phyloP scores from a whole-genome alignment of 306 rosid genomes.

The Acmispon strigosus region DNA sequence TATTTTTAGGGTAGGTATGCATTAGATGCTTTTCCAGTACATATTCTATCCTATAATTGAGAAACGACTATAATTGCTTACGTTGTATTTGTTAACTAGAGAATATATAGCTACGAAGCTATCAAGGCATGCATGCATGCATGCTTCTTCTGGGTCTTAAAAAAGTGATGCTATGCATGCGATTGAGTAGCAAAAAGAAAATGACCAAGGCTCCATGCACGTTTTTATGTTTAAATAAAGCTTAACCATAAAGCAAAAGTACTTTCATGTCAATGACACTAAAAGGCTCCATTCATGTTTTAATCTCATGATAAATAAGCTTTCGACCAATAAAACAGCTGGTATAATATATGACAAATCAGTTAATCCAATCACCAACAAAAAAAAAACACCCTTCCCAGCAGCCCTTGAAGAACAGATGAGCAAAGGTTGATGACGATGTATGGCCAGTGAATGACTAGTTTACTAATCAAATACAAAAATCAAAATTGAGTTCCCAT shows the following conservation, averaged over 20 bases:
- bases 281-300: no score
- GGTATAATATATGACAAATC: neutral
- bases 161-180: no score
- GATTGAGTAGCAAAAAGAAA: no score
- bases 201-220: no score
- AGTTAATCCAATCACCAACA: neutral
- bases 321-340: no score
- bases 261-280: no score
- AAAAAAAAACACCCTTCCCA: neutral
- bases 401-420: neutral
- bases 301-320: neutral
- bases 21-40: neutral
- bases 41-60: neutral
- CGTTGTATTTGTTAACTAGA: neutral
- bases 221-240: neutral
- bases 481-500: slow-evolving; percentile 10
- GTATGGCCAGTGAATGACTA: neutral
- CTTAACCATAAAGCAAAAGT: no score
- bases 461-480: neutral
- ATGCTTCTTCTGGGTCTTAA: neutral
- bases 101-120: neutral
- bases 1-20: neutral
- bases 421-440: neutral
- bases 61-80: neutral
- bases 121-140: neutral